These are phyloP conservation scores for Apostasia ramifera DNA, from an alignment of 106 monocot species.

Conservation along the genomic window DNA sequence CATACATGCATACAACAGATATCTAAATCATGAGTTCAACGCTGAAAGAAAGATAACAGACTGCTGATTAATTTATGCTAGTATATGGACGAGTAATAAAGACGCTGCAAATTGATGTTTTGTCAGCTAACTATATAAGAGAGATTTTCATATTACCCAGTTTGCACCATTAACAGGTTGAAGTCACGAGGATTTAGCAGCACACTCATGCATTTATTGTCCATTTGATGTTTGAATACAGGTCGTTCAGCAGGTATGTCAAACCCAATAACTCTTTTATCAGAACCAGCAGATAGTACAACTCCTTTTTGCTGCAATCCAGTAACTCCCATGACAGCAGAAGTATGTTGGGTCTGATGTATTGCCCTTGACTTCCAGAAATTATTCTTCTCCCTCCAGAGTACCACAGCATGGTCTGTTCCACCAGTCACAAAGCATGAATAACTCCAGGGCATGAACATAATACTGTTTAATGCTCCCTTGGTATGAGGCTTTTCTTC, in stretches of 20 bases:
- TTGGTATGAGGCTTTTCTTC: constrained; percentile 60
- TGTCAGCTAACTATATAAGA: no score
- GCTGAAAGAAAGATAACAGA: no score
- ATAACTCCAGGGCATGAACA: constrained; percentile 63
- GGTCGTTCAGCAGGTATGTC: constrained; percentile 34
- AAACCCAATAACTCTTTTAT: constrained; percentile 72
- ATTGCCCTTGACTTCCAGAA: constrained; percentile 53
- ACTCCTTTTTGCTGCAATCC: constrained; percentile 61
- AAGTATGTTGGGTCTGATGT: constrained; percentile 58
- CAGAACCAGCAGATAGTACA: constrained; percentile 69
- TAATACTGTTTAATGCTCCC: constrained; percentile 69
- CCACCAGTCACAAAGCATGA: constrained; percentile 75
- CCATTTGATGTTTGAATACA: constrained; percentile 61
- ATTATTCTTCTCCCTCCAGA: constrained; percentile 52
- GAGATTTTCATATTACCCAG: constrained; percentile 29
- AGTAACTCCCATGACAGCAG: constrained; percentile 79
- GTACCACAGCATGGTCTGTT: constrained; percentile 70
- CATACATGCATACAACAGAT: no score
- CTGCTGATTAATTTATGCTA: no score
- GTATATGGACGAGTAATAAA: no score
- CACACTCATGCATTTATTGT: constrained; percentile 79
- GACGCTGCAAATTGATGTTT: no score
- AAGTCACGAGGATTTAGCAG: constrained; percentile 66
- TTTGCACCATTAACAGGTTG: constrained; percentile 87
- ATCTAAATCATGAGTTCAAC: no score